Evolutionary conservation across 345 rosid species (phyloP).

Genomic region (Excoecaria cochinchinensis): DNA sequence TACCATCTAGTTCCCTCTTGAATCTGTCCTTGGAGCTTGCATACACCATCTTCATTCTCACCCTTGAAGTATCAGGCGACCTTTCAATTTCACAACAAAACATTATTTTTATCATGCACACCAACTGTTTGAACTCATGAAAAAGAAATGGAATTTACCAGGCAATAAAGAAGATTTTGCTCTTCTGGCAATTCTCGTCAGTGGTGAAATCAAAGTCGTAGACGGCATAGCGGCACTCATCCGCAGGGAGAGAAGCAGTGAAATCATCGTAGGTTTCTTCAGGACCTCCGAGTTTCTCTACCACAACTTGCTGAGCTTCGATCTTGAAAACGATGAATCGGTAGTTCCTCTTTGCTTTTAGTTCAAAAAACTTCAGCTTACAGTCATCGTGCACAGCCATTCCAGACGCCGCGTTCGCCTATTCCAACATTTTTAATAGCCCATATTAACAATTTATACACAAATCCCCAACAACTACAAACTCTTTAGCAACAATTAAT

Average conservation of each 20-base stretch:
- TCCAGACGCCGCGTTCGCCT: conserved; percentile 96
- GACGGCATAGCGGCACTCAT: conserved; percentile 94
- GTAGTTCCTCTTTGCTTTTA: conserved; percentile 76
- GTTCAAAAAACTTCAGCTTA: conserved; percentile 81
- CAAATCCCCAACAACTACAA: too few species aligned
- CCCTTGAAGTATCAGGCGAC: conserved; percentile 81
- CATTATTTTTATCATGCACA: too few species aligned
- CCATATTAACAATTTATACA: too few species aligned
- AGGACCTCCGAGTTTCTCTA: conserved; percentile 75
- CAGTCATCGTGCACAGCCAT: conserved; percentile 92
- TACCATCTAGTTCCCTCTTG: conserved; percentile 93
- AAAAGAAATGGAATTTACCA: conserved; percentile 43
- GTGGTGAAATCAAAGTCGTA: conserved; percentile 85
- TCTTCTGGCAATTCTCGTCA: conserved; percentile 87
- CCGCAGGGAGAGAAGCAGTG: conserved; percentile 61
- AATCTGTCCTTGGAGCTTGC: conserved; percentile 96
- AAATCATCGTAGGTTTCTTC: conserved; percentile 74
- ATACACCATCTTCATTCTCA: conserved; percentile 90
- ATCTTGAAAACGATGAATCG: conserved; percentile 89
- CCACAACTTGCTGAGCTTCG: conserved; percentile 72
- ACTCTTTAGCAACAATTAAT: too few species aligned
- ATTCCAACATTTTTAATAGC: not conserved
- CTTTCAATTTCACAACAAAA: conserved; percentile 23
- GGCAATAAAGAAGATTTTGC: conserved; percentile 97
- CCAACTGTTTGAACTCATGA: too few species aligned